Evolutionary conservation across 371 early-diverging fungal species (phyloP), one percentile per base, ranked within the genome.

Genomic region (Apophysomyces ossiformis): DNA sequence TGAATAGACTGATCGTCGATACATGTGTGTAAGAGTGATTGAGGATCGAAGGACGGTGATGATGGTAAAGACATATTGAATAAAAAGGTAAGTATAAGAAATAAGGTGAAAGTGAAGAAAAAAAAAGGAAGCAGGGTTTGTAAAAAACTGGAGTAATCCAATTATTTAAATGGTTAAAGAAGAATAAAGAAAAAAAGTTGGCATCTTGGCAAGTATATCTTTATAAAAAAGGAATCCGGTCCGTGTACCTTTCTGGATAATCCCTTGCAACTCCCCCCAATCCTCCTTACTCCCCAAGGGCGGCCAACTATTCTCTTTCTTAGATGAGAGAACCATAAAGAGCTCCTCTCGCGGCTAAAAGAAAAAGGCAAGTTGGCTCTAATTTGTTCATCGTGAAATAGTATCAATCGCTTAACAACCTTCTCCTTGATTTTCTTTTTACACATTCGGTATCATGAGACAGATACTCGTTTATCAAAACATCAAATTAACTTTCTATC

Each of bases 1-100:
- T 56, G 37, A 37, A 63, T 63, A 16, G 56, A 37, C 8, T 57
- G 37, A 35, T 57, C 37, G 26, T 63, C 64, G 39, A 63, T 63
- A 57, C 26, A 56, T 16, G 36, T 56, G 38, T 63, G 54, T 11
- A 50, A 21, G 7, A 50, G 21, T 21, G 54, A 50, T 21, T 50
- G 54, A 21, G 54, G 54, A 50, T 50, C 54, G 21, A 50, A 50
- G 9, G 54, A 50, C 1, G 54, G 21, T 5, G 54, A 50, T 7
- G 54, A 21, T 21, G 21, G n/a, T 50, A 50, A 21, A 6, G 1
- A 1, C 41, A 41, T 41, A 13, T 41, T 41, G 41, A 41, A 41
- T 11, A 41, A 4, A 4, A 41, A 41, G 13, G 13, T 11, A 41
- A 41, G 41, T 41, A 41, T 11, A 41, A 41, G 41, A 41, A 50